Evolutionary conservation across 306 rosid genomes (phyloP).

Genomic region (Corylus avellana): DNA sequence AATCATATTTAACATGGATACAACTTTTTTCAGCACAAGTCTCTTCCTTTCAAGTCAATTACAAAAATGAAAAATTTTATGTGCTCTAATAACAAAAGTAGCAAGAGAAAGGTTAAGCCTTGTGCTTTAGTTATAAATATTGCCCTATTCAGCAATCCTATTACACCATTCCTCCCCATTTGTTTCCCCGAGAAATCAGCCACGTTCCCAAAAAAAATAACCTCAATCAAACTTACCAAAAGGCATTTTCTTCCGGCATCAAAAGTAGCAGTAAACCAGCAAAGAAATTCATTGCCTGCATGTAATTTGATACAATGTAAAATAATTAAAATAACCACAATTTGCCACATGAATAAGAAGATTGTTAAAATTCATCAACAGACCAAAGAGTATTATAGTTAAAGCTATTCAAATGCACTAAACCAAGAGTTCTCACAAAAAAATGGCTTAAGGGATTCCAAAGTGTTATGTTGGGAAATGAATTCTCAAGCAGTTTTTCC

Average conservation of each 20-base stretch:
- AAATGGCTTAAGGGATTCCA: not conserved
- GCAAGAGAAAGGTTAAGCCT: not conserved
- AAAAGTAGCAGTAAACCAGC: conserved; percentile 84
- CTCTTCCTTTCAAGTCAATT: conserved; percentile 13
- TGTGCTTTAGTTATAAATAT: conserved; percentile 7
- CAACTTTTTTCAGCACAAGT: conserved; percentile 5
- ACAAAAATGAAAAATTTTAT: conserved; percentile 23
- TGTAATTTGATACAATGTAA: conserved; percentile 29
- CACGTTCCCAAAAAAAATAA: conserved; percentile 1
- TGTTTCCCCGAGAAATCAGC: no score
- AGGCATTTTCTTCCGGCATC: conserved; percentile 99
- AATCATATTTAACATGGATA: conserved; percentile 19
- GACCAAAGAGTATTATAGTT: not conserved
- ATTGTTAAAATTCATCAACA: conserved; percentile 10
- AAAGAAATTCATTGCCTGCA: conserved; percentile 99
- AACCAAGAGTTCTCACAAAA: not conserved
- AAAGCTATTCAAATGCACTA: not conserved
- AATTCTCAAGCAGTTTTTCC: not conserved
- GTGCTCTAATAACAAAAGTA: conserved; percentile 15
- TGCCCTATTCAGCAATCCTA: conserved; percentile 10
- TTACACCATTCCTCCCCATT: not conserved
- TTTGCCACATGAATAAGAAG: not conserved
- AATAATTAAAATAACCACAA: not conserved
- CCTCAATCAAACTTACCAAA: conserved; percentile 68
- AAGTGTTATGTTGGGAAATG: not conserved